Evolutionary conservation across 352 stramenopile genomes (phyloP).

Genomic region (Plasmopara muralis): DNA sequence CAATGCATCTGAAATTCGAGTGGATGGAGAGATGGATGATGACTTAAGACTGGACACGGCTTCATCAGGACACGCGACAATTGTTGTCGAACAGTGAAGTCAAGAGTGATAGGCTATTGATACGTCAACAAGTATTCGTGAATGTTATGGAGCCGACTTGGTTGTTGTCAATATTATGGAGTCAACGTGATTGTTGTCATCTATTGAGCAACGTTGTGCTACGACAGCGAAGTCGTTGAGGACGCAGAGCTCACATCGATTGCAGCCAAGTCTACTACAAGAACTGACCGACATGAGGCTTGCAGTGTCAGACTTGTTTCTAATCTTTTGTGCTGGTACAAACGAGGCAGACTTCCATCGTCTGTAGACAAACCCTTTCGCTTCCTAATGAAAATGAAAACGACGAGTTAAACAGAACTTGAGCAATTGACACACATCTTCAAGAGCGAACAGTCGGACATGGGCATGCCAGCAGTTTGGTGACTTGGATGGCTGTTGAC

Average conservation of each 20-base stretch:
- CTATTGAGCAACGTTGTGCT: conserved; percentile 52
- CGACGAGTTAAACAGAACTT: conserved; percentile 13
- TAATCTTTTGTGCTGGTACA: conserved; percentile 46
- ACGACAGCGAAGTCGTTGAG: conserved; percentile 29
- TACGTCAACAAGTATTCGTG: conserved; percentile 39
- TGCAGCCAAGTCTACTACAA: conserved; percentile 11
- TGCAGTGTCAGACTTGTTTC: conserved; percentile 55
- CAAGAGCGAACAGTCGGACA: conserved; percentile 56
- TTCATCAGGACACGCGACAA: background rate
- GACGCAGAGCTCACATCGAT: conserved; percentile 13
- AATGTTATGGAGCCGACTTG: conserved; percentile 68
- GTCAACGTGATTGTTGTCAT: no score
- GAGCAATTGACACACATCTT: conserved; percentile 50
- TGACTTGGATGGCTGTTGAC: conserved; percentile 72
- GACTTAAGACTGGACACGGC: conserved; percentile 13
- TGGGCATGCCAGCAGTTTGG: conserved; percentile 70
- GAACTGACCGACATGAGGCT: conserved; percentile 42
- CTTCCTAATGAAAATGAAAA: conserved; percentile 31
- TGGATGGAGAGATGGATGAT: conserved; percentile 13
- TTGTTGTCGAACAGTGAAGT: background rate
- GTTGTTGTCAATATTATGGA: no score
- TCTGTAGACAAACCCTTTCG: conserved; percentile 31
- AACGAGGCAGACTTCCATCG: conserved; percentile 31
- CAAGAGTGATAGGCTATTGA: background rate
- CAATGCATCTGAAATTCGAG: conserved; percentile 7